Percentiles rank a stretch among this genome's conserved stretches.
Conservation (phyloP, 78 protist species). For the Polysphondylium violaceum region DNA sequence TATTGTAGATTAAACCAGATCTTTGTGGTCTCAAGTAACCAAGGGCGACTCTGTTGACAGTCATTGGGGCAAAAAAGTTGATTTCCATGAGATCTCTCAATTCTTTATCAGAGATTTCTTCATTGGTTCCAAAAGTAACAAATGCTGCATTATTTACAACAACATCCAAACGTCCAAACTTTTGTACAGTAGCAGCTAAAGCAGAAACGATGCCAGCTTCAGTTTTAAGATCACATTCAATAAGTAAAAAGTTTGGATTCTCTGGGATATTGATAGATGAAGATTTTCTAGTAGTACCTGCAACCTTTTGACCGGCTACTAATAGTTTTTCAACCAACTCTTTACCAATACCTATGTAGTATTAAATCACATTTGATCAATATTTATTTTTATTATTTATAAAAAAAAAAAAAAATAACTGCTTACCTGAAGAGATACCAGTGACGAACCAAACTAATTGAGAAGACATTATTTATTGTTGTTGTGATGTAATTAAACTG, state of each 20-base stretch:
- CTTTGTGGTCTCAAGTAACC: slow-evolving; percentile 16
- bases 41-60: slow-evolving; percentile 3
- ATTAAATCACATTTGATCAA: too few relatives aligned
- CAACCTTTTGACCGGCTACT: background rate
- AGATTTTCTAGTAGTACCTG: slow-evolving; percentile 12
- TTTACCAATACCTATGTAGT: slow-evolving; percentile 39
- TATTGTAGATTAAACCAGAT: slow-evolving; percentile 30
- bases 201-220: background rate
- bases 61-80: slow-evolving; percentile 2
- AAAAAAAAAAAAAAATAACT: background rate
- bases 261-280: background rate
- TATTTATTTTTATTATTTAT: background rate
- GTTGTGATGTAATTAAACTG: too few relatives aligned
- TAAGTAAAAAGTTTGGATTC: background rate
- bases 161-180: slow-evolving; percentile 10
- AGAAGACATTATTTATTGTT: too few relatives aligned
- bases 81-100: background rate
- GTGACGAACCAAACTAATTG: background rate
- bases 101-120: slow-evolving; percentile 1
- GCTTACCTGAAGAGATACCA: background rate
- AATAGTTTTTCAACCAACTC: background rate
- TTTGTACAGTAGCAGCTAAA: background rate
- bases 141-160: slow-evolving; percentile 46
- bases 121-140: background rate
- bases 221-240: background rate